Percentiles rank a stretch among this genome's conserved stretches.
These are phyloP conservation scores for Tetrastigma voinierianum DNA, from an alignment of 164 flowering plant species.

Conservation along the genomic window DNA sequence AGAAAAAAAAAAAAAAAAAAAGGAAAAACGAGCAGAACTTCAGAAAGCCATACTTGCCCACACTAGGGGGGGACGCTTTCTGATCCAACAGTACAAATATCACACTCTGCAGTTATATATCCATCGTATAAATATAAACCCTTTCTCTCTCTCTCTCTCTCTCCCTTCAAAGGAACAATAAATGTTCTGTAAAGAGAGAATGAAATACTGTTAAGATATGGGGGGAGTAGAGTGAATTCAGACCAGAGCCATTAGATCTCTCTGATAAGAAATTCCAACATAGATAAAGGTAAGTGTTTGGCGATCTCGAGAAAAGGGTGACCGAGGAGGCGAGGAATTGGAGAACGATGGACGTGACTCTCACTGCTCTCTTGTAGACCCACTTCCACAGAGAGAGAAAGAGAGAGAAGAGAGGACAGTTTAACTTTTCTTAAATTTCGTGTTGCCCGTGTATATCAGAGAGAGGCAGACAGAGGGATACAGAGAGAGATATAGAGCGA, in stretches of 20 bases:
- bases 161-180: neutral
- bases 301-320: constrained; percentile 19
- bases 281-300: constrained; percentile 13
- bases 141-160: no score
- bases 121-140: neutral
- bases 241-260: constrained; percentile 2
- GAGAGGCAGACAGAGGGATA: constrained; percentile 7
- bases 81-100: constrained; percentile 5
- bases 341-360: constrained; percentile 19
- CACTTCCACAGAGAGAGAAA: constrained; percentile 8
- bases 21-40: neutral
- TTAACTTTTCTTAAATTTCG: neutral
- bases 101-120: neutral
- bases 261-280: constrained; percentile 3
- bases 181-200: neutral
- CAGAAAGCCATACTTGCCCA: constrained; percentile 15
- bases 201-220: neutral
- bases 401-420: neutral
- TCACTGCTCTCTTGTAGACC: constrained; percentile 6
- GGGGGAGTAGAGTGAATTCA: neutral
- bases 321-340: constrained; percentile 19
- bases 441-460: neutral
- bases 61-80: neutral
- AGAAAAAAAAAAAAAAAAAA: no score
- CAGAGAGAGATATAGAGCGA: neutral